A percentile compares a stretch with the other conserved stretches of the same genome.
Evolutionary conservation across 2,329 filamentous ascomycete genomes (phyloP).

Genomic region (Colletotrichum viniferum): DNA sequence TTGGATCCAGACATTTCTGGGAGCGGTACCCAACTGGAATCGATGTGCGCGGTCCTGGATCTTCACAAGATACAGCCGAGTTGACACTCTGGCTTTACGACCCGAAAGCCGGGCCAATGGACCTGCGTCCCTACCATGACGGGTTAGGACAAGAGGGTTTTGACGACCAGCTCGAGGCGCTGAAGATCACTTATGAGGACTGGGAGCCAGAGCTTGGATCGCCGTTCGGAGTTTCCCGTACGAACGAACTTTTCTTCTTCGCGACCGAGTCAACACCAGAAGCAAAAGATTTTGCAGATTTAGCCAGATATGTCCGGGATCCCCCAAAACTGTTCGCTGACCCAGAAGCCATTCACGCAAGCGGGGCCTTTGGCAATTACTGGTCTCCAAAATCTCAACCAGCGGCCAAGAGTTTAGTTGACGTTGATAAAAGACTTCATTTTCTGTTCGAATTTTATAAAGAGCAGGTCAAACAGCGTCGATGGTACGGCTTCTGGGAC

Average conservation of each 20-base stretch:
- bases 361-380: slow-evolving; percentile 58
- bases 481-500: slow-evolving; percentile 69
- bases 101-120: slow-evolving; percentile 58
- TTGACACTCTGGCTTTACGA: slow-evolving; percentile 67
- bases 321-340: slow-evolving; percentile 56
- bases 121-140: slow-evolving; percentile 63
- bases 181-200: slow-evolving; percentile 69
- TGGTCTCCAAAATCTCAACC: slow-evolving; percentile 42
- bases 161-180: slow-evolving; percentile 60
- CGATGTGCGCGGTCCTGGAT: slow-evolving; percentile 55
- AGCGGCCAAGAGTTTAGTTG: slow-evolving; percentile 32
- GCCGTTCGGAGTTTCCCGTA: slow-evolving; percentile 61
- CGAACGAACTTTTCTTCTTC: slow-evolving; percentile 60
- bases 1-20: slow-evolving; percentile 67
- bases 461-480: slow-evolving; percentile 57
- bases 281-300: slow-evolving; percentile 45
- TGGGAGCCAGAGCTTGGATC: slow-evolving; percentile 60
- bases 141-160: slow-evolving; percentile 61
- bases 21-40: slow-evolving; percentile 64
- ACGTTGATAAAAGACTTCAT: slow-evolving; percentile 57
- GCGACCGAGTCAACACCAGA: slow-evolving; percentile 58
- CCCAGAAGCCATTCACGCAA: slow-evolving; percentile 53
- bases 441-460: slow-evolving; percentile 62
- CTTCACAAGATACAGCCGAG: slow-evolving; percentile 47
- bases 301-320: slow-evolving; percentile 51